Base-by-base conservation (phyloP, 148 eudicot species). In the Simmondsia chinensis region DNA sequence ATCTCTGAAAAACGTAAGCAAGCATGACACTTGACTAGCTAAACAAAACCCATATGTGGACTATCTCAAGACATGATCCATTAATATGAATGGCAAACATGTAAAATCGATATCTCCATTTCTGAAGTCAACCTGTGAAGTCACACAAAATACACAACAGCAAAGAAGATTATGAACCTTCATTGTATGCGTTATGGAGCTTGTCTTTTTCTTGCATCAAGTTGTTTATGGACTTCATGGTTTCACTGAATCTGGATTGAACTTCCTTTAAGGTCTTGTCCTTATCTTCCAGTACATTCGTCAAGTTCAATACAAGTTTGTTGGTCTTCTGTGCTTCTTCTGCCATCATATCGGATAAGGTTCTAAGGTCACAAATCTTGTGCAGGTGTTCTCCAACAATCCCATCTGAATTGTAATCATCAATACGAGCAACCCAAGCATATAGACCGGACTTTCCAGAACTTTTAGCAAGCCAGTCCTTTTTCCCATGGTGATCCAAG, bases 401-500 rank as follows among this genome's bases (percentile, higher is more conserved):
- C 38, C 73, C 74, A 43, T 61, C 43, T 20, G 80, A 65, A 12
- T 70, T 65, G 60, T 86, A 93, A 50, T 93, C 99, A 69, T 86
- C 99, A 27, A 76, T 89, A 24, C 99, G 94, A 32, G 99, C 99
- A 70, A 93, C 89, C 99, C 99, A 93, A 7, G 69, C 99, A 69
- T 86, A 86, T 6, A 79, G 76, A 27, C 67, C 94, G 20, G 63
- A 41, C 28, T 79, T 82, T 43, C 60, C 54, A 9, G 66, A 65
- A 49, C 60, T 58, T 16, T 52, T 54, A 14, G 59, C 70, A 34
- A 50, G 49, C 99, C 99, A 91, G 28, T 86, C 80, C 46, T 63
- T 81, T 64, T 82, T 86, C 25, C 99, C 99, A 63, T 66, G 94
- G 33, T 75, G 73, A 38, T 75, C 80, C 21, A 88, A 61, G 38